These are phyloP conservation scores for Nadsonia fulvescens DNA, from an alignment of 805 yeast genomes.

Conservation along the genomic window DNA sequence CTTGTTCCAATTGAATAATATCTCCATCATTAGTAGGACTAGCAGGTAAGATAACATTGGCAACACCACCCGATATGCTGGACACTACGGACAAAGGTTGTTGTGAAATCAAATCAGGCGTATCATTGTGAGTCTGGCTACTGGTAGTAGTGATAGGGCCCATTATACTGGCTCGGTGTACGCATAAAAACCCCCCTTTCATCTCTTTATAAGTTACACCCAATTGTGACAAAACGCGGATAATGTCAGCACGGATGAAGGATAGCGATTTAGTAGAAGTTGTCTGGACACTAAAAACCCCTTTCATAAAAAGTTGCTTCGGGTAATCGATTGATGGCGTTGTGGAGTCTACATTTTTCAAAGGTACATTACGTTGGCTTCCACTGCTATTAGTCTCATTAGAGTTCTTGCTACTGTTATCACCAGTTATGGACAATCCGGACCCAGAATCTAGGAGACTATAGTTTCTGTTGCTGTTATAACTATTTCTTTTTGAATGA, in stretches of 20 bases:
- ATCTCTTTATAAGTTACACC: conserved; percentile 78
- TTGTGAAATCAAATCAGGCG: no score
- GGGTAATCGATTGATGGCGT: conserved; percentile 95
- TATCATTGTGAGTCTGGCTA: no score
- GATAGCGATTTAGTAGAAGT: conserved; percentile 87
- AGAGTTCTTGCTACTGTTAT: conserved; percentile 24
- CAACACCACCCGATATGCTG: no score
- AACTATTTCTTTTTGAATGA: no score
- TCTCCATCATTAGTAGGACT: no score
- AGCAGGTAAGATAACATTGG: no score
- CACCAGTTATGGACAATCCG: conserved; percentile 1
- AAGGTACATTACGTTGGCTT: conserved; percentile 39
- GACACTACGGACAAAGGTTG: no score
- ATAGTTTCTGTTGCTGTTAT: conserved; percentile 2
- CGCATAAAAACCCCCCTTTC: conserved; percentile 83
- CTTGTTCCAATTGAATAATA: no score
- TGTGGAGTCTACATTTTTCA: no score
- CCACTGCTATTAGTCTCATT: no score
- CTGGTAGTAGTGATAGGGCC: no score
- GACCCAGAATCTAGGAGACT: conserved; percentile 3
- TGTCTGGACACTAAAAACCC: conserved; percentile 86
- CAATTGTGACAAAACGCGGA: conserved; percentile 53
- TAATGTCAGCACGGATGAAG: conserved; percentile 69
- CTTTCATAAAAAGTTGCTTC: conserved; percentile 75
- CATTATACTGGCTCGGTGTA: no score